Evolutionary conservation across 1,139 yeast species (phyloP).

Genomic region (Zygosaccharomyces pseudobailii): DNA sequence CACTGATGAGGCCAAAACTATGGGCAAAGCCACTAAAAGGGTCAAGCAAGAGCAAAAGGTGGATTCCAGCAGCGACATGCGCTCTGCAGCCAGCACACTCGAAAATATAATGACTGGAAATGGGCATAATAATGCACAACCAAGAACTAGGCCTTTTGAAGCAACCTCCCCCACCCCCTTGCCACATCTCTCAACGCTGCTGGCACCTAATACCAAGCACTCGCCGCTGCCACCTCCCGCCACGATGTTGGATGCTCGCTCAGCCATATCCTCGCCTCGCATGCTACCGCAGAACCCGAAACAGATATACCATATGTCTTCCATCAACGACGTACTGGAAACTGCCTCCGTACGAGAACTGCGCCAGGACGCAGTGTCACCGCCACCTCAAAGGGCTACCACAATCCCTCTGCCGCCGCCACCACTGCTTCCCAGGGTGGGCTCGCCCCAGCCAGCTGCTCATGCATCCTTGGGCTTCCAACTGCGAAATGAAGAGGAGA

Average conservation of each 20-base stretch:
- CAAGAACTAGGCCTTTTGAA: background rate
- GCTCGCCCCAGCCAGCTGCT: background rate
- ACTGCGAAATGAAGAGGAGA: constrained; percentile 39
- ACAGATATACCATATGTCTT: constrained; percentile 5
- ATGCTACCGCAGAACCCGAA: constrained; percentile 5
- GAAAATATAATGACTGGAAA: constrained; percentile 6
- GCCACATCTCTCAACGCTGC: background rate
- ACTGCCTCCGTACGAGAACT: constrained; percentile 5
- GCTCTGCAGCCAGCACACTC: constrained; percentile 11
- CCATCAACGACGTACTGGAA: constrained; percentile 7
- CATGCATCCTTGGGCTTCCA: constrained; percentile 12
- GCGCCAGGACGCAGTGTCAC: background rate
- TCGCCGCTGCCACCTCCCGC: background rate
- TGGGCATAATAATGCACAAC: background rate
- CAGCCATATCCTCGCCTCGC: constrained; percentile 5
- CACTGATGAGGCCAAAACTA: background rate
- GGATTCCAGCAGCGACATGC: constrained; percentile 3
- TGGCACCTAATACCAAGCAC: background rate
- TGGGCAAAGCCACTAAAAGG: background rate
- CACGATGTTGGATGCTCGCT: background rate
- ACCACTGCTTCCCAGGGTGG: constrained; percentile 3
- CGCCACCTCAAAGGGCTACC: constrained; percentile 1
- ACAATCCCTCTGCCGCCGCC: constrained; percentile 12
- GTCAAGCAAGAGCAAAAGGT: background rate
- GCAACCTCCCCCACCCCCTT: background rate